phyloP scores from a whole-genome alignment of 2,329 filamentous ascomycete species.

The Chaetothyriales sp. region DNA sequence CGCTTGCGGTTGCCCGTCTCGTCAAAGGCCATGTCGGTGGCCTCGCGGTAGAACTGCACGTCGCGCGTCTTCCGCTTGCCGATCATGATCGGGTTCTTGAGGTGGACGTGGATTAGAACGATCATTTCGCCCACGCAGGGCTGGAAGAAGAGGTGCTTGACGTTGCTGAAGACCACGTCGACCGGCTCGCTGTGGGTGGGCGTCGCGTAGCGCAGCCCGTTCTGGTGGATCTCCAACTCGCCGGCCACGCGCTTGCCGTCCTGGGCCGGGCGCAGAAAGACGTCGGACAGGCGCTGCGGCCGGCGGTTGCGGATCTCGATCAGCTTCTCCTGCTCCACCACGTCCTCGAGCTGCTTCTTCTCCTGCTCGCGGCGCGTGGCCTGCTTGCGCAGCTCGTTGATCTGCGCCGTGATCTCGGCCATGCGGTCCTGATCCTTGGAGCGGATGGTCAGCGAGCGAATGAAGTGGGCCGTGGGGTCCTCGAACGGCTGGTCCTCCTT shows the following conservation, averaged over 20 bases:
- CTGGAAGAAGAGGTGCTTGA: conserved; percentile 98
- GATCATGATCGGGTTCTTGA: conserved; percentile 95
- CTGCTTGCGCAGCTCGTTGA: conserved; percentile 91
- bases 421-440: conserved; percentile 82
- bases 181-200: conserved; percentile 70
- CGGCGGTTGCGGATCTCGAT: conserved; percentile 88
- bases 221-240: conserved; percentile 94
- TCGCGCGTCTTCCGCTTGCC: conserved; percentile 99
- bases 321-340: conserved; percentile 96
- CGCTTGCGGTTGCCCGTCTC: conserved; percentile 96
- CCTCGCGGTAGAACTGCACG: conserved; percentile 94
- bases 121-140: conserved; percentile 92
- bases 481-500: conserved; percentile 98
- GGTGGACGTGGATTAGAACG: conserved; percentile 93
- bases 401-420: conserved; percentile 79
- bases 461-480: conserved; percentile 87
- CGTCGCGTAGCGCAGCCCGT: conserved; percentile 90
- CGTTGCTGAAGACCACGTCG: conserved; percentile 93
- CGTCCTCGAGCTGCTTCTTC: conserved; percentile 99
- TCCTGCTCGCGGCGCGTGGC: conserved; percentile 86
- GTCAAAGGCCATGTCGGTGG: conserved; percentile 96
- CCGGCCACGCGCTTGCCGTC: conserved; percentile 95
- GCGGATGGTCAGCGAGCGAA: conserved; percentile 86
- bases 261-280: conserved; percentile 88
- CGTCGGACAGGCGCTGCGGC: conserved; percentile 77